These are phyloP conservation scores for Spergularia azorica DNA, from an alignment of 179 eudicot genomes.

Conservation along the genomic window DNA sequence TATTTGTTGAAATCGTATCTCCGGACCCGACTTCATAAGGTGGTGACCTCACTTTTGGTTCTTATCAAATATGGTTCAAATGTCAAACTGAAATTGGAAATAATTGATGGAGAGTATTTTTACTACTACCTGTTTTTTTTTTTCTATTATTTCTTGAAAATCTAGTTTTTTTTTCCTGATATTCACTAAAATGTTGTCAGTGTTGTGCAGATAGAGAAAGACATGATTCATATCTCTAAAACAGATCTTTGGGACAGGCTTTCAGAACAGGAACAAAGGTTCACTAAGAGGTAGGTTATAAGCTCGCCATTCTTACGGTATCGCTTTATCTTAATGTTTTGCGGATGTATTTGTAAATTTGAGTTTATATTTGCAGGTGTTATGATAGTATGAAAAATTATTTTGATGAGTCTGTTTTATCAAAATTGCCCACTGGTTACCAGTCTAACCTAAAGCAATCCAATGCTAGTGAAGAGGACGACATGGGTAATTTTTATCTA, in stretches of 20 bases:
- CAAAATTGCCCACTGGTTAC: conserved; percentile 77
- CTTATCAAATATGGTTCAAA: neutral
- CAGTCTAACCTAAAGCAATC: conserved; percentile 90
- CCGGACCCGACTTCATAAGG: conserved; percentile 89
- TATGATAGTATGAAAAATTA: conserved; percentile 58
- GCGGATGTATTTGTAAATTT: neutral
- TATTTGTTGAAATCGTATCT: conserved; percentile 83
- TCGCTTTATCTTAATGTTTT: too few species aligned
- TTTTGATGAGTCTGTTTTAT: conserved; percentile 73
- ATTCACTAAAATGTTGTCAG: conserved; percentile 19
- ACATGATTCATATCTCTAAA: conserved; percentile 65
- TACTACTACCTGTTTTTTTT: neutral
- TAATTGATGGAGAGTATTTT: neutral
- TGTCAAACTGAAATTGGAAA: neutral
- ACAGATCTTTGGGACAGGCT: conserved; percentile 75
- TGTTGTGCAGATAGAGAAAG: conserved; percentile 72
- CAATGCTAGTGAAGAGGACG: conserved; percentile 84
- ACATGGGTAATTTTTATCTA: conserved; percentile 67
- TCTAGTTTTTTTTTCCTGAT: neutral
- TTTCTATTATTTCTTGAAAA: neutral
- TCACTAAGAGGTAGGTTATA: conserved; percentile 52
- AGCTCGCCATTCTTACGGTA: neutral
- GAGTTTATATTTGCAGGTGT: conserved; percentile 46
- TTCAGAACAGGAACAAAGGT: conserved; percentile 71
- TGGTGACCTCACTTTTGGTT: conserved; percentile 16